These are phyloP conservation scores for Fusarium bactridioides DNA, from an alignment of 2,329 filamentous ascomycete genomes.

Conservation along the genomic window DNA sequence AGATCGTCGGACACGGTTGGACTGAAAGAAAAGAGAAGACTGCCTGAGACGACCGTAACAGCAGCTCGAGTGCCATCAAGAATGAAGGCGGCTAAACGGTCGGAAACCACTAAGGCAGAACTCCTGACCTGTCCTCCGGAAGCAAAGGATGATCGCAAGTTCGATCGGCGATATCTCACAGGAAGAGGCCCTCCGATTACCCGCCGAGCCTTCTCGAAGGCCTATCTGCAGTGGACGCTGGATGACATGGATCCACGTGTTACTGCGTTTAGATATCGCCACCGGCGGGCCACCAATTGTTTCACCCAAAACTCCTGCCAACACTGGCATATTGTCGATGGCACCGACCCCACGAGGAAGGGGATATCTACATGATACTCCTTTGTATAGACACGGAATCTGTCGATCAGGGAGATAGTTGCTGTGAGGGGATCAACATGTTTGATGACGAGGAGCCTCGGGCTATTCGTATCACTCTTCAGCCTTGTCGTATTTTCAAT, in stretches of 20 bases:
- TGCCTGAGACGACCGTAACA: too few relatives aligned
- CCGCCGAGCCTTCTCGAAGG: not conserved
- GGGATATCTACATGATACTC: rapidly evolving
- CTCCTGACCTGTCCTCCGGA: not conserved
- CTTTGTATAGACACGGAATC: not conserved
- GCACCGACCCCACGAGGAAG: not conserved
- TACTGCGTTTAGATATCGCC: not conserved
- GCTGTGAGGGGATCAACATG: not conserved
- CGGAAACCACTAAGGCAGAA: not conserved
- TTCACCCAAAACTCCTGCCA: not conserved
- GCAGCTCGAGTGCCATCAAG: too few relatives aligned
- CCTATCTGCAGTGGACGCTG: not conserved
- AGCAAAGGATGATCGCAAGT: not conserved
- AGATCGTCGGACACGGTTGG: rapidly evolving
- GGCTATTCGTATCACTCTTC: not conserved
- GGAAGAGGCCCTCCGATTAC: not conserved
- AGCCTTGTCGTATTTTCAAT: not conserved
- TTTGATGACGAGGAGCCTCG: not conserved
- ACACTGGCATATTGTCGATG: not conserved
- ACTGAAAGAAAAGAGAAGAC: too few relatives aligned
- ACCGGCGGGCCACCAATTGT: not conserved
- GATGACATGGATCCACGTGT: not conserved
- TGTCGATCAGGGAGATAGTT: rapidly evolving
- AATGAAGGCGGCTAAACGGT: not conserved
- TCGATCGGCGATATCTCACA: not conserved